phyloP scores from a whole-genome alignment of 208 protist species.

The Crithidia thermophila region DNA sequence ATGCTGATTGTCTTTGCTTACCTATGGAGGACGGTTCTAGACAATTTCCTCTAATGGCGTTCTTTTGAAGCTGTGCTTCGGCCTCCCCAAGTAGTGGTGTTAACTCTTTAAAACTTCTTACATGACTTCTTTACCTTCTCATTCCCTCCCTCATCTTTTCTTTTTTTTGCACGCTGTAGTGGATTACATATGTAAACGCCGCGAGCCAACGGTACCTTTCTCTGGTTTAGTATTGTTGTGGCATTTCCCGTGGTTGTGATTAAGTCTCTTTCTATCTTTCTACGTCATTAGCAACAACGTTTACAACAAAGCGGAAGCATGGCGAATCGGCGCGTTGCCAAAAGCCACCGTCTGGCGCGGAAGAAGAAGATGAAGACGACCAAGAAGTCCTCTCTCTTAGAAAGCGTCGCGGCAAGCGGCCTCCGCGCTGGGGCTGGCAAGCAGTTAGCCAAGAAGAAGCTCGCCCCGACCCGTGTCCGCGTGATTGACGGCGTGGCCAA shows the following conservation, averaged over 20 bases:
- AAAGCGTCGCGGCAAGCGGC: conserved; percentile 4
- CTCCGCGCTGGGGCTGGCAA: conserved; percentile 15
- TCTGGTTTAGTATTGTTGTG: no score
- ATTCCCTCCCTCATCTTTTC: no score
- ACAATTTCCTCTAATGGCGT: no score
- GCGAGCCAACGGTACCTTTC: no score
- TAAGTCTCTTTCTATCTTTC: no score
- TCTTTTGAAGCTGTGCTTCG: no score
- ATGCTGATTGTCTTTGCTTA: no score
- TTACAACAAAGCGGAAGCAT: conserved; percentile 20
- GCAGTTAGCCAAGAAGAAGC: not conserved
- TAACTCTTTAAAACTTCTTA: no score
- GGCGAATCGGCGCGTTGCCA: conserved; percentile 45
- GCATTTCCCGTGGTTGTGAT: no score
- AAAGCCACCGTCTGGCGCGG: conserved; percentile 29
- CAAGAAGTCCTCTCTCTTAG: conserved; percentile 25
- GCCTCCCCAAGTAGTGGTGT: no score
- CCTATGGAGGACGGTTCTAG: no score
- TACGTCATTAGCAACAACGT: not conserved
- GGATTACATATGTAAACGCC: not conserved
- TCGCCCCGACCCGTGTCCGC: conserved; percentile 14
- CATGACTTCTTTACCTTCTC: no score
- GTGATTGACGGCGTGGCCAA: conserved; percentile 12
- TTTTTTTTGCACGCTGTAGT: not conserved
- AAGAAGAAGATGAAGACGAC: conserved; percentile 43